Base-by-base conservation (phyloP, 2,329 filamentous ascomycete genomes). In the Neofusicoccum ribis region DNA sequence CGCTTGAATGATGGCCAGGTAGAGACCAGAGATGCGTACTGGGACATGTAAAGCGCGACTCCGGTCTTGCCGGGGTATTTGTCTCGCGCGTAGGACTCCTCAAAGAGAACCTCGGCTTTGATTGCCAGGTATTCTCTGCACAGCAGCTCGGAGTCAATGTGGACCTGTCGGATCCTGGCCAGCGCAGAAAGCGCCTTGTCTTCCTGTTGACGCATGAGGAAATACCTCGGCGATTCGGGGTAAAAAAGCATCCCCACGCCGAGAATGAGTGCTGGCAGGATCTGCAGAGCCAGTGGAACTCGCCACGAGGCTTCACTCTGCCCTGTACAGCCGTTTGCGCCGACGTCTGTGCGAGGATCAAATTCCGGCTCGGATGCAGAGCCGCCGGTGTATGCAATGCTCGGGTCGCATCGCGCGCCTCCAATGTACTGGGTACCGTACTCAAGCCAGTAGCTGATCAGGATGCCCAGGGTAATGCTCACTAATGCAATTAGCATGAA, bases 141-240 rank as follows among this genome's bases (percentile, higher is more conserved):
- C 78, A 94, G 88, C 77, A 85, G 91, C 69, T 90, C 86, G 39
- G 89, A 92, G 64, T 89, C 86, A 63, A 79, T 73, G 58, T 88
- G 83, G 81, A 93, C 89, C 68, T 89, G 89, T 75, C 91, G 89
- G 43, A 94, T 84, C 67, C 84, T 84, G 60, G 85, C 77, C 4
- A 94, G 84, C 12, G 85, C 79, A 0, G 76, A 66, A 67, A 86
- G 83, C 36, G 91, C 91, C 61, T 81, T 72, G 60, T 88, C 85
- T 65, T 92, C 82, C 68, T 86, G 80, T 60, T 89, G 89, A 78
- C 87, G 89, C 83, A 91, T 91, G 79, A 94, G 90, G 73, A 85
- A 92, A 83, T 88, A 94, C 91, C 54, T 88, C 61, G 91, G 91
- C 0, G 91, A 93, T 76, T 94, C 91, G 68, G 91, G 91, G n/a